These are phyloP conservation scores for Lodderomyces orthopsilosis DNA, from an alignment of 1,139 yeast genomes.

Conservation along the genomic window DNA sequence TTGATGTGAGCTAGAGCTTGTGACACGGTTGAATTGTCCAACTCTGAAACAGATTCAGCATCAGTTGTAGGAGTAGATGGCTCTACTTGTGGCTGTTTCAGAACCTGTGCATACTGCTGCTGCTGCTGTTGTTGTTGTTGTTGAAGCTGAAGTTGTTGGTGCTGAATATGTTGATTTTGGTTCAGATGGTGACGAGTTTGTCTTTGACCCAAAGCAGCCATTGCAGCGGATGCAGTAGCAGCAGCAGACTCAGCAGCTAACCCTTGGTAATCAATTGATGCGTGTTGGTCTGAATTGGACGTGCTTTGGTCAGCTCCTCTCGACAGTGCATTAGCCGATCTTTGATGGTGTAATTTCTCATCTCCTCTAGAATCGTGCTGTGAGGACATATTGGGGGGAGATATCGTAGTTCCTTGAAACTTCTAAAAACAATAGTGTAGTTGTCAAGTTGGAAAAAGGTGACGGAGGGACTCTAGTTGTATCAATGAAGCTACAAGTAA, in stretches of 20 bases:
- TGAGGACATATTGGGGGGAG: not conserved
- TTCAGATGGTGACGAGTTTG: not conserved
- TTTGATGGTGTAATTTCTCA: not conserved
- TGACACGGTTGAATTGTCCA: not conserved
- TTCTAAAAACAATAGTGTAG: no score
- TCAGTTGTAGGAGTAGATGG: constrained; percentile 2
- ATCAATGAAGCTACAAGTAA: not conserved
- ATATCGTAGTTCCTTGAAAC: no score
- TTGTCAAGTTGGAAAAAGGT: no score
- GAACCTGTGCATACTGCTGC: not conserved
- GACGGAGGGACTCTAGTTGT: no score
- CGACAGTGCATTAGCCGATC: not conserved
- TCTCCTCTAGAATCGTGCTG: not conserved
- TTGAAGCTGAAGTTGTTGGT: not conserved
- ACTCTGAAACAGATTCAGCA: not conserved
- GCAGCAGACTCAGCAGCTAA: constrained; percentile 6
- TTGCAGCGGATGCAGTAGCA: constrained; percentile 3
- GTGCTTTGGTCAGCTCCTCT: not conserved
- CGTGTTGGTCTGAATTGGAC: constrained; percentile 1
- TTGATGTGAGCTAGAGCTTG: constrained; percentile 8
- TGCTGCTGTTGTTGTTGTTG: not conserved
- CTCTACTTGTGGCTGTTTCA: not conserved
- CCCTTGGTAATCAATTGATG: constrained; percentile 6
- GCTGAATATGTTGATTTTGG: not conserved
- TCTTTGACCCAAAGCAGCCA: constrained; percentile 2